Conservation (phyloP, 169 alveolate genomes). For the Theileria orientalis region DNA sequence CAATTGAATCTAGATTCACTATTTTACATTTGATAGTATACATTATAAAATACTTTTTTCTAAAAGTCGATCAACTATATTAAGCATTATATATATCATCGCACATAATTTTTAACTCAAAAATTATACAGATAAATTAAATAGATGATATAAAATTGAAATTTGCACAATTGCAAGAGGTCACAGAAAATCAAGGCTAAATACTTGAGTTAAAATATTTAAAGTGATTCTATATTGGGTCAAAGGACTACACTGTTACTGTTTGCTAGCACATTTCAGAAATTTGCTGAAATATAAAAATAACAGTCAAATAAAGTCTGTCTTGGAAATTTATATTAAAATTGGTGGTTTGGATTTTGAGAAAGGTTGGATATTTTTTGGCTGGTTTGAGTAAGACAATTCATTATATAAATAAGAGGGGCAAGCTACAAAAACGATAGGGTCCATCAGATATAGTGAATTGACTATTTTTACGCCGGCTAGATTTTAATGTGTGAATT, state of each 20-base stretch:
- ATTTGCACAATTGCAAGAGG: too few relatives aligned
- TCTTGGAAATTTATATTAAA: too few relatives aligned
- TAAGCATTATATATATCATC: not conserved
- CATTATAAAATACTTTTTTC: not conserved
- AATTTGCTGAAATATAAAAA: too few relatives aligned
- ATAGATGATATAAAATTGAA: too few relatives aligned
- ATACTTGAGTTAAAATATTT: too few relatives aligned
- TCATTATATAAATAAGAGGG: not conserved
- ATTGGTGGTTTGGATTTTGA: too few relatives aligned
- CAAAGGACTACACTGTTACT: too few relatives aligned
- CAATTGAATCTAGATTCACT: constrained; percentile 3
- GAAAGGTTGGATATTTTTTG: not conserved
- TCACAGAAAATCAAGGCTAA: too few relatives aligned
- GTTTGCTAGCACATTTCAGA: too few relatives aligned
- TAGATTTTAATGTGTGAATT: not conserved
- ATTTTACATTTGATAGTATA: not conserved
- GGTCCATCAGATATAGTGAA: not conserved
- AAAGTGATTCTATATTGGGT: too few relatives aligned
- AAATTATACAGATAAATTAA: too few relatives aligned
- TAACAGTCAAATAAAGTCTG: too few relatives aligned
- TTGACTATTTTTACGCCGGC: not conserved
- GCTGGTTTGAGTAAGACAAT: not conserved
- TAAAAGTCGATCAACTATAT: not conserved
- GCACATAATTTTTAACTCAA: not conserved
- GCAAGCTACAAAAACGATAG: not conserved